These are phyloP conservation scores for Pontederia paniculata DNA, from an alignment of 176 grass and related monocot genomes.

Conservation along the genomic window DNA sequence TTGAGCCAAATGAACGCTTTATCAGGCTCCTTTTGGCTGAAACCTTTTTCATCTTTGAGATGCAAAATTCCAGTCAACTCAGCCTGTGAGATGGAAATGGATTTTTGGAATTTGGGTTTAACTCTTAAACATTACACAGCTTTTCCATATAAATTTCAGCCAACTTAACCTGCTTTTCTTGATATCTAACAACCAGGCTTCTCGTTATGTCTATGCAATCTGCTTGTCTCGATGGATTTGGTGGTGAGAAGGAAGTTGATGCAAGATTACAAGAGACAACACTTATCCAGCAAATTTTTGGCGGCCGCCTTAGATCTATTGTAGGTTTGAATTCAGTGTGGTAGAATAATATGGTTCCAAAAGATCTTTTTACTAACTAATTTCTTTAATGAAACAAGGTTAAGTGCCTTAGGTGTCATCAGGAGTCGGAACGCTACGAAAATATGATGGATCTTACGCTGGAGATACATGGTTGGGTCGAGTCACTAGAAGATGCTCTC, in stretches of 20 bases:
- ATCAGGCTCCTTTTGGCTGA: no score
- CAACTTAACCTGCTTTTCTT: neutral
- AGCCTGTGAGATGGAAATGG: no score
- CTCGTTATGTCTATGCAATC: slow-evolving; percentile 98
- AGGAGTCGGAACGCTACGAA: slow-evolving; percentile 90
- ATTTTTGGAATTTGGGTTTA: no score
- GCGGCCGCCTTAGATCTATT: slow-evolving; percentile 83
- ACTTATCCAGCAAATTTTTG: slow-evolving; percentile 95
- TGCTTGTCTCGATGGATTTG: slow-evolving; percentile 68
- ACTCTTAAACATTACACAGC: no score
- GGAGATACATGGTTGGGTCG: slow-evolving; percentile 98
- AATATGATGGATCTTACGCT: slow-evolving; percentile 99
- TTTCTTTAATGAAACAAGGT: slow-evolving; percentile 53
- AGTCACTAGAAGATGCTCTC: slow-evolving; percentile 96
- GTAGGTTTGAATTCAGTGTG: neutral
- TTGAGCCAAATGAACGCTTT: no score
- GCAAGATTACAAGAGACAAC: slow-evolving; percentile 85
- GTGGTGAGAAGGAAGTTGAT: slow-evolving; percentile 83
- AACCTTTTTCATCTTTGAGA: no score
- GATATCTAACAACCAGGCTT: slow-evolving; percentile 41
- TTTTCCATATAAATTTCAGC: no score
- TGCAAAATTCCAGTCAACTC: no score
- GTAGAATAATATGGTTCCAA: neutral
- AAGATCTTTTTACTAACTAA: slow-evolving; percentile 20
- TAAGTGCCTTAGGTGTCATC: slow-evolving; percentile 88